phyloP scores from a whole-genome alignment of 2,329 filamentous ascomycete species.

The Aspergillus quadrilineatus region DNA sequence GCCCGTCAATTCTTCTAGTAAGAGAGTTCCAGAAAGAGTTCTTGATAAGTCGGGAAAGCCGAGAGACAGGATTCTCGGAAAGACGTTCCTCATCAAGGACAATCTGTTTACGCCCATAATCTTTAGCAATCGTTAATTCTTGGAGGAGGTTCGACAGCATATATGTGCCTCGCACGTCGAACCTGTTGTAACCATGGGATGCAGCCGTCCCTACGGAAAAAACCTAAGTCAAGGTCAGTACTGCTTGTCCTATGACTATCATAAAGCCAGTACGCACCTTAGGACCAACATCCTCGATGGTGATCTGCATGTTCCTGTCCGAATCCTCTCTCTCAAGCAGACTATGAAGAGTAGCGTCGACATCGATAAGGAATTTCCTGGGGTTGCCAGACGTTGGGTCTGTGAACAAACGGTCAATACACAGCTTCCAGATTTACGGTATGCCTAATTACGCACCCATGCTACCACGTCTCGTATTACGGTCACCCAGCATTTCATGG shows the following conservation, averaged over 20 bases:
- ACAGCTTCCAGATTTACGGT: not conserved
- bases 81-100: conserved; percentile 86
- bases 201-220: conserved; percentile 79
- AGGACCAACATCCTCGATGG: conserved; percentile 90
- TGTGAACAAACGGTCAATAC: conserved; percentile 38
- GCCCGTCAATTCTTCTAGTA: conserved; percentile 85
- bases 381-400: conserved; percentile 70
- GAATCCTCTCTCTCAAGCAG: conserved; percentile 86
- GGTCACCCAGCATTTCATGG: conserved; percentile 33
- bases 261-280: conserved; percentile 57
- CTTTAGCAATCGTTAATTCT: conserved; percentile 87
- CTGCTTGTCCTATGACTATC: not conserved
- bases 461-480: conserved; percentile 43
- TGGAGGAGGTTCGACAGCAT: conserved; percentile 96
- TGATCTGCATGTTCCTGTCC: conserved; percentile 93
- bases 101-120: conserved; percentile 84
- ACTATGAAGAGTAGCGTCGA: conserved; percentile 76
- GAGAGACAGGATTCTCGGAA: conserved; percentile 91
- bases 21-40: conserved; percentile 91
- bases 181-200: conserved; percentile 81
- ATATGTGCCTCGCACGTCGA: conserved; percentile 92
- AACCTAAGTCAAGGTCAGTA: conserved; percentile 53
- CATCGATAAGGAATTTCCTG: conserved; percentile 81
- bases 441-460: conserved; percentile 38
- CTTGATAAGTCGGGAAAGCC: conserved; percentile 80